Base-by-base conservation (phyloP, 1,284 basidiomycete species). In the Thelephora terrestris region DNA sequence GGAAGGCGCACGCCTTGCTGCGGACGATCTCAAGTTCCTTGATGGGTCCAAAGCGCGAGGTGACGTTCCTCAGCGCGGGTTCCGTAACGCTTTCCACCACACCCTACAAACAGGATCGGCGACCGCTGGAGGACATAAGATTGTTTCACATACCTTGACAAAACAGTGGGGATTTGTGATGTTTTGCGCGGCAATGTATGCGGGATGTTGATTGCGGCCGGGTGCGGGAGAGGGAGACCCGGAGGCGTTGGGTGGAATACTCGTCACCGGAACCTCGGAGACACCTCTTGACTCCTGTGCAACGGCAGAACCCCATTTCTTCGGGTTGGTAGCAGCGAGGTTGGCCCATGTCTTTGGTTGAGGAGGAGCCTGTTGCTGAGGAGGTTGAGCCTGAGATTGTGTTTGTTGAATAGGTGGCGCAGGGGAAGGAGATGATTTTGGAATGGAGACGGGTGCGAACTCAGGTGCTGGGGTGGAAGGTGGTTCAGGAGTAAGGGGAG, bases 21-120 rank as follows among this genome's bases (percentile, higher is more conserved):
- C 87, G 85, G 45, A 96, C 85, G 57, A 97, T 84, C 66, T 97
- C 92, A 44, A 92, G 69, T 45, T 93, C 90, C 66, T 88, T 90
- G 61, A 96, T 75, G 3, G 83, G 75, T 5, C 94, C 94, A 64
- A 97, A 97, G 43, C 82, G 80, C 32, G 71, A 59, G 5, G 73
- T 70, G 24, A 97, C 77, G 9, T 68, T 67, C 44, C 66, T 71
- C 29, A 98, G 74, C 1, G 76, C 71, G 17, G 67, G 58, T 47
- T 82, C 75, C 49, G 81, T 72, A 38, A 97, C 74, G 21, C 76
- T 70, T 54, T 95, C 90, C n/a, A 77, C 72, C 1, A 90, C 82
- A 55, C 82, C 81, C 77, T 88, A 52, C 18, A 39, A 45, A 48
- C 21, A 23, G 35, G 46, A 25, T 53, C 25, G 47, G 35, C 48